Percentiles rank a stretch among this genome's conserved stretches.
These are phyloP conservation scores for Notholithocarpus densiflorus DNA, from an alignment of 306 rosid genomes.

Conservation along the genomic window DNA sequence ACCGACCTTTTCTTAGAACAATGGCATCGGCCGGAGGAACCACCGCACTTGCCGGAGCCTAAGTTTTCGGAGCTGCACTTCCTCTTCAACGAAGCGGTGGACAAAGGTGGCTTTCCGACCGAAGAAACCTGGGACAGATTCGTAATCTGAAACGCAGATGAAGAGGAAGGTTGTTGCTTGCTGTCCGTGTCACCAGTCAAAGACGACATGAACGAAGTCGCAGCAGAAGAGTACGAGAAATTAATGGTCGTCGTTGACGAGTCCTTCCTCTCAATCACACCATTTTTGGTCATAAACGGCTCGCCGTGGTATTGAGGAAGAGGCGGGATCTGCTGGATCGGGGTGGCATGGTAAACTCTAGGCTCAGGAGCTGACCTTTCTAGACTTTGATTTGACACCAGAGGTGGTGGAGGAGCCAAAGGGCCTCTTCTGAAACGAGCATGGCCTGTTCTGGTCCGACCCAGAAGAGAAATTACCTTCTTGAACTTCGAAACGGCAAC, in stretches of 20 bases:
- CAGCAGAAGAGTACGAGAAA: conserved; percentile 53
- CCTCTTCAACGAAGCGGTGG: conserved; percentile 62
- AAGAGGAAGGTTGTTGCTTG: conserved; percentile 46
- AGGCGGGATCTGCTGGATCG: conserved; percentile 84
- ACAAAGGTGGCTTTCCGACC: conserved; percentile 71
- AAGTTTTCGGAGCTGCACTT: conserved; percentile 74
- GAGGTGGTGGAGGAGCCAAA: not conserved
- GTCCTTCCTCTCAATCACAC: conserved; percentile 33
- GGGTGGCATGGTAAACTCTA: conserved; percentile 46
- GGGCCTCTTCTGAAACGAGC: conserved; percentile 88
- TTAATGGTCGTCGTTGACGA: conserved; percentile 53
- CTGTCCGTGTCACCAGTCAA: conserved; percentile 62
- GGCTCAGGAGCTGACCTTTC: conserved; percentile 7
- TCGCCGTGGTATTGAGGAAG: conserved; percentile 6
- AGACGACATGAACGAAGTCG: conserved; percentile 62
- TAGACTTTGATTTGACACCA: conserved; percentile 1
- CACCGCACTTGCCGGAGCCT: conserved; percentile 67
- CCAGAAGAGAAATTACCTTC: conserved; percentile 74
- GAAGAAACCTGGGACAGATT: conserved; percentile 60
- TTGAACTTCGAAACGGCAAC: conserved; percentile 82
- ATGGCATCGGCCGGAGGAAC: conserved; percentile 69
- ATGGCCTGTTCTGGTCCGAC: conserved; percentile 77
- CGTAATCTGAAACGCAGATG: conserved; percentile 64
- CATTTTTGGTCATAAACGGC: conserved; percentile 14
- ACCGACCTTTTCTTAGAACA: conserved; percentile 77